phyloP scores from a whole-genome alignment of 2,329 filamentous ascomycete genomes.

The Calonectria naviculata region DNA sequence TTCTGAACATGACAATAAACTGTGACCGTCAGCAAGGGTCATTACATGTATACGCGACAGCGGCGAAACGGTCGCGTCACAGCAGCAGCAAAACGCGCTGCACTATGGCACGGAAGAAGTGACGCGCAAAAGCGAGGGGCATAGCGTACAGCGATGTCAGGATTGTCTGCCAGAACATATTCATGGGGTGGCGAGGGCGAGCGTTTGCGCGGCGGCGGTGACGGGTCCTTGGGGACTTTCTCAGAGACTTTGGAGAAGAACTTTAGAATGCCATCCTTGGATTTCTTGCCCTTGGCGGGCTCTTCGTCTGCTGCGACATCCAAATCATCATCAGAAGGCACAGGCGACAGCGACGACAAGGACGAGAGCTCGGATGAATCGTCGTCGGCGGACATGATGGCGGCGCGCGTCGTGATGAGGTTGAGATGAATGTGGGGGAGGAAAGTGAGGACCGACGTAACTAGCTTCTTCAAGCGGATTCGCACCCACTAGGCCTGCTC shows the following conservation, averaged over 20 bases:
- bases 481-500: conserved; percentile 44
- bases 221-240: conserved; percentile 64
- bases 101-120: conserved; percentile 13
- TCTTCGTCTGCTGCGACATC: conserved; percentile 55
- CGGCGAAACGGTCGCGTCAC: conserved; percentile 59
- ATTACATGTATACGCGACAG: conserved; percentile 59
- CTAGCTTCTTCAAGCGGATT: conserved; percentile 40
- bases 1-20: conserved; percentile 99
- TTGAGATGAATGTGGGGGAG: conserved; percentile 46
- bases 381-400: conserved; percentile 68
- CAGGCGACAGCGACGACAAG: conserved; percentile 59
- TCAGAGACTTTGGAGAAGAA: conserved; percentile 72
- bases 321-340: conserved; percentile 58
- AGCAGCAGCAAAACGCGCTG: conserved; percentile 51
- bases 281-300: conserved; percentile 53
- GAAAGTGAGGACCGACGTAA: conserved; percentile 45
- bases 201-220: conserved; percentile 79
- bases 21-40: conserved; percentile 56
- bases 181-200: conserved; percentile 91
- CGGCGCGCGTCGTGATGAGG: conserved; percentile 41
- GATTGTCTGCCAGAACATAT: conserved; percentile 89
- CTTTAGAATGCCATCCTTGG: conserved; percentile 71
- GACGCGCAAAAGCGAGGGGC: not conserved
- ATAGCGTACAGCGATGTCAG: conserved; percentile 87
- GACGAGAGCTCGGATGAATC: conserved; percentile 74